phyloP scores from a whole-genome alignment of 2,329 filamentous ascomycete species.

The Myotisia sp. region DNA sequence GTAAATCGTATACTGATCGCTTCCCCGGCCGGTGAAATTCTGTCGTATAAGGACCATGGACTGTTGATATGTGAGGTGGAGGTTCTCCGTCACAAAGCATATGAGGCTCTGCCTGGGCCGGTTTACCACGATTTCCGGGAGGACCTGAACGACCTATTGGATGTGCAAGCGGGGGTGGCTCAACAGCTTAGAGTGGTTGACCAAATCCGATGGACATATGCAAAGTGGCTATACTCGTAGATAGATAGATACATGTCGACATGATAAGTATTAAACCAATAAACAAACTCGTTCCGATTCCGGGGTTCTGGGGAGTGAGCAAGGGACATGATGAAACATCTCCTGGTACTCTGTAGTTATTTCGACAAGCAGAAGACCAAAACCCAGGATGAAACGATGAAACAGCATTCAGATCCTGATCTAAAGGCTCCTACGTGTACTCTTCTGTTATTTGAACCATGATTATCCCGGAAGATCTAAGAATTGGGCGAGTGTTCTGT shows the following conservation, averaged over 20 bases:
- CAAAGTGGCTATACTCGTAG: conserved; percentile 47
- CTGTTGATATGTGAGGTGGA: conserved; percentile 82
- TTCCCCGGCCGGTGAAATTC: conserved; percentile 53
- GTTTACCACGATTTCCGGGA: conserved; percentile 75
- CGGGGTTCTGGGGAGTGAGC: too few relatives aligned
- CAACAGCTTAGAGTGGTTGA: conserved; percentile 66
- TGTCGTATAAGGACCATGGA: conserved; percentile 87
- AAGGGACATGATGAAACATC: too few relatives aligned
- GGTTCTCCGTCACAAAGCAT: conserved; percentile 56
- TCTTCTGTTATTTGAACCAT: too few relatives aligned
- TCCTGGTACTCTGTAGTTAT: too few relatives aligned
- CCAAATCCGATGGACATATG: conserved; percentile 81
- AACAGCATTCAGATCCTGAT: too few relatives aligned
- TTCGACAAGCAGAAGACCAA: background rate
- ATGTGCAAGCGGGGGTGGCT: conserved; percentile 61
- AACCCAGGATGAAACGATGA: too few relatives aligned
- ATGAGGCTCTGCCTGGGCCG: conserved; percentile 54
- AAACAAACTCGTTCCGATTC: too few relatives aligned
- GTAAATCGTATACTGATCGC: conserved; percentile 67
- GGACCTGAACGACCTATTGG: conserved; percentile 73
- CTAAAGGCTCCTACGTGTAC: too few relatives aligned
- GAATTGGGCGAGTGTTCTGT: too few relatives aligned
- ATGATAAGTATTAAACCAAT: too few relatives aligned
- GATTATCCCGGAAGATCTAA: too few relatives aligned
- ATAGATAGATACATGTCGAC: background rate